Base-by-base conservation (phyloP, 306 rosid genomes). In the Vicia sativa region DNA sequence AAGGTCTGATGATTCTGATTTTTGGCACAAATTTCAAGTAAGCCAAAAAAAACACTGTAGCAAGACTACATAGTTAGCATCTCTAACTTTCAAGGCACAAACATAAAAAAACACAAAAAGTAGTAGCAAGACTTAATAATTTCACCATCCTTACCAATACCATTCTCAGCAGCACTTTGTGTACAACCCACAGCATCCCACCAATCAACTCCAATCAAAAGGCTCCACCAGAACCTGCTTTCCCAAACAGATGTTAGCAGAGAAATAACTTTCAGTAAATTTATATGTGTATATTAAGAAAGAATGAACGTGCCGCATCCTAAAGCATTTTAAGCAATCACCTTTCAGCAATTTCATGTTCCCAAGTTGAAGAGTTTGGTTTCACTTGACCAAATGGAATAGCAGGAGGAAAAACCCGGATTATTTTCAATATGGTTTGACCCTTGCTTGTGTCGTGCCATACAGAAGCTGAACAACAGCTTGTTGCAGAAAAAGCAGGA, bases 181-280 rank as follows among this genome's bases (percentile, higher is more conserved):
- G 97, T 88, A 71, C 97, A 90, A 39, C 97, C 98, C 71, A 90
- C 96, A 64, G 97, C 98, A 85, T 93, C 98, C 98, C 98, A 93
- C 97, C 98, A 93, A 88, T 93, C 93, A 81, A 93, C 95, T 67
- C 98, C 98, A 78, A 90, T 96, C 77, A 88, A 81, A 80, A 93
- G 96, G 83, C 98, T 93, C 97, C 97, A 93, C 98, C 98, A 93
- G 85, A 93, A 93, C 84, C 98, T 93, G 88, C 43, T 70, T 73
- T 38, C 42, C 76, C 45, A 25, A 41, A 73, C 71, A 64, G 59
- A 71, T 75, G 75, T 75, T 65, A 74, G 73, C 57, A 77, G 19
- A 60, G 57, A 12, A 13, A 71, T 35, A 72, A 59, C 14, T 68
- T 62, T 23, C 52, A 25, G 53, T 28, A 48, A 50, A 53, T 10